Evolutionary conservation across 2,329 filamentous ascomycete genomes (phyloP).

Genomic region (Xylaria multiplex): DNA sequence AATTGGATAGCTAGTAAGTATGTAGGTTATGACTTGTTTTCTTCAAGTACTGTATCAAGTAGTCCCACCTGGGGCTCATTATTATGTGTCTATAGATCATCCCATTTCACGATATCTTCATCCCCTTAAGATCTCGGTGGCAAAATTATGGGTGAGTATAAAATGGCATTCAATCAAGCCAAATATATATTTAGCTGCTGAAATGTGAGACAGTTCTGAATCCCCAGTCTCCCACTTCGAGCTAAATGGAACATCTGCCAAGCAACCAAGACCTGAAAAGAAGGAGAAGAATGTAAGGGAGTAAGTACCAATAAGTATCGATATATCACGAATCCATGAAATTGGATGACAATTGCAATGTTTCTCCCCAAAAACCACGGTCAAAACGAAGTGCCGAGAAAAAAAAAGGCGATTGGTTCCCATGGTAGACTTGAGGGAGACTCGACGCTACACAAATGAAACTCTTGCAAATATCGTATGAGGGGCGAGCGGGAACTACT

Average conservation of each 20-base stretch:
- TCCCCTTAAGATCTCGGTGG: neutral
- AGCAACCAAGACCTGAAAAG: neutral
- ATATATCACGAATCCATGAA: neutral
- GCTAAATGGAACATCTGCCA: slow-evolving; percentile 2
- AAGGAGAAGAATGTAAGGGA: neutral
- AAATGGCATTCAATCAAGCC: slow-evolving; percentile 20
- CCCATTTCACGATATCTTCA: slow-evolving; percentile 11
- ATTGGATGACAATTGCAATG: neutral
- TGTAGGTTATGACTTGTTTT: neutral
- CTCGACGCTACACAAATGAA: neutral
- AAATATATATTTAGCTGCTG: neutral
- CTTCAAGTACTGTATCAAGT: neutral
- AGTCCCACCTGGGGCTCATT: neutral
- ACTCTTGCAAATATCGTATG: slow-evolving; percentile 12
- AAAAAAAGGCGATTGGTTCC: neutral
- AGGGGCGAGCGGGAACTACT: slow-evolving; percentile 28
- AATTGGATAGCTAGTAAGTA: neutral
- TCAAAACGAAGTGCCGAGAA: slow-evolving; percentile 4
- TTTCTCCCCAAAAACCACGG: no score
- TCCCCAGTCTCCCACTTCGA: neutral
- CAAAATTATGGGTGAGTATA: slow-evolving; percentile 17
- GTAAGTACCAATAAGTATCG: slow-evolving; percentile 3
- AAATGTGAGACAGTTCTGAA: slow-evolving; percentile 7
- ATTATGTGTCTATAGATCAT: slow-evolving; percentile 10
- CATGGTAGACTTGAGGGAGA: slow-evolving; percentile 1